A percentile compares a stretch with the other conserved stretches of the same genome.
These are phyloP conservation scores for Metschnikowia proteae DNA, from an alignment of 805 yeast species.

Conservation along the genomic window DNA sequence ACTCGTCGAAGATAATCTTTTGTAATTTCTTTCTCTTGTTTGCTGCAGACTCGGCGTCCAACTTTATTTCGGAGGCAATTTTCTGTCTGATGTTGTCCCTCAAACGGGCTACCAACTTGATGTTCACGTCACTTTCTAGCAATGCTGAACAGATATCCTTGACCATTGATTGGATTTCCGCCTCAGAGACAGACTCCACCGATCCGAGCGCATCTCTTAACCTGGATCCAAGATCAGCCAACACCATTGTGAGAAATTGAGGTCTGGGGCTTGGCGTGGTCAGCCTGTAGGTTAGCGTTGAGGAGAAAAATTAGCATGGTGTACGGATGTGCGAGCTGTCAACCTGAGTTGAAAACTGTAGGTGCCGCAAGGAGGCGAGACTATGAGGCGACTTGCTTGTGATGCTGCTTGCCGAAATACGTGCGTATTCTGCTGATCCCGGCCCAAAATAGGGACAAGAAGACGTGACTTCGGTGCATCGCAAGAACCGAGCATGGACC, in stretches of 20 bases:
- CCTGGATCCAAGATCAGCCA: constrained; percentile 44
- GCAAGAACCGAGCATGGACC: too few species aligned
- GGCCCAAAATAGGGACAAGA: too few species aligned
- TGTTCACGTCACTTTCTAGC: constrained; percentile 90
- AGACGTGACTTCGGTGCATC: too few species aligned
- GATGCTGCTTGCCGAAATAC: too few species aligned
- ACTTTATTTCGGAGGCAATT: constrained; percentile 55
- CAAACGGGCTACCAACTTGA: constrained; percentile 72
- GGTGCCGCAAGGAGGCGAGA: too few species aligned
- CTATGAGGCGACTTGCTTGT: too few species aligned
- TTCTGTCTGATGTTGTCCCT: constrained; percentile 53
- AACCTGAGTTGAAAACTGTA: background rate
- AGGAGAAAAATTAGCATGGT: constrained; percentile 4
- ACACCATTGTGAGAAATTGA: constrained; percentile 30
- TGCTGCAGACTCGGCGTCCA: constrained; percentile 44
- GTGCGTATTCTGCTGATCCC: too few species aligned
- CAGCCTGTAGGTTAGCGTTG: background rate
- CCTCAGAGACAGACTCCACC: constrained; percentile 38
- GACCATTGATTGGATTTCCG: constrained; percentile 50
- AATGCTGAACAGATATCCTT: constrained; percentile 89
- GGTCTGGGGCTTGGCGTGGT: background rate
- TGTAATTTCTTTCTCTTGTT: constrained; percentile 79
- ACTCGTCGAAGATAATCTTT: constrained; percentile 91
- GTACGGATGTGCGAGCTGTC: constrained; percentile 1
- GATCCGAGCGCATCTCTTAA: constrained; percentile 41